Base-by-base conservation (phyloP, 371 early-diverging fungal genomes). In the Phascolomyces articulosus region DNA sequence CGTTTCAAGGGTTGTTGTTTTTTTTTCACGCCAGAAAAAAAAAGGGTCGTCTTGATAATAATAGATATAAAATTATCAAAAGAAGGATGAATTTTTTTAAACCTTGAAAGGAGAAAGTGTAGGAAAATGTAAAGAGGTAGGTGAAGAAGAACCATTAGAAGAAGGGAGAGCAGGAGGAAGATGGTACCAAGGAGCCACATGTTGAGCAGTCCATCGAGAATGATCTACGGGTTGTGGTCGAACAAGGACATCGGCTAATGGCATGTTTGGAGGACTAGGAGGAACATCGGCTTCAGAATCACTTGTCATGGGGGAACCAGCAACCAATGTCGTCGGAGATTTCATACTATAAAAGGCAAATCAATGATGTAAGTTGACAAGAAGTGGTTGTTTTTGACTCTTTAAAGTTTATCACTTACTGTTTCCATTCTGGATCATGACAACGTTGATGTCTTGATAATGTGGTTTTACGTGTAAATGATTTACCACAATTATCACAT, bases 381-480 rank as follows among this genome's bases (percentile, higher is more conserved):
- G n/a, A n/a, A n/a, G n/a, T n/a, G n/a, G n/a, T n/a, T n/a, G n/a
- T n/a, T n/a, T n/a, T n/a, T n/a, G n/a, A n/a, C n/a, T n/a, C n/a
- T 73, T 71, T 69, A 70, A 34, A 34, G 11, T 9, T 9, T 9
- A 1, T 2, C 0, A 73, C 55, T 73, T 71, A 55, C 74, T 72
- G 51, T 31, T 51, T 51, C 51, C 51, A 51, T 24, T 58, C 48
- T 28, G 66, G 56, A 58, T 80, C 80, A 54, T 82, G 82, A 59
- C 78, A 82, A 58, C 85, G 70, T 62, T 85, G 85, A 64, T 91
- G 91, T 68, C 87, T 84, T 20, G 88, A 88, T 29, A 91, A 65
- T 3, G 87, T 90, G 0, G 89, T 89, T 79, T 89, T 89, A 58
- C 90, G 85, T 61, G 86, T 85, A 63, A 86, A 88, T 3, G 86